Base-by-base conservation (phyloP, 495 filamentous ascomycete genomes). In the Xylaria nigripes region DNA sequence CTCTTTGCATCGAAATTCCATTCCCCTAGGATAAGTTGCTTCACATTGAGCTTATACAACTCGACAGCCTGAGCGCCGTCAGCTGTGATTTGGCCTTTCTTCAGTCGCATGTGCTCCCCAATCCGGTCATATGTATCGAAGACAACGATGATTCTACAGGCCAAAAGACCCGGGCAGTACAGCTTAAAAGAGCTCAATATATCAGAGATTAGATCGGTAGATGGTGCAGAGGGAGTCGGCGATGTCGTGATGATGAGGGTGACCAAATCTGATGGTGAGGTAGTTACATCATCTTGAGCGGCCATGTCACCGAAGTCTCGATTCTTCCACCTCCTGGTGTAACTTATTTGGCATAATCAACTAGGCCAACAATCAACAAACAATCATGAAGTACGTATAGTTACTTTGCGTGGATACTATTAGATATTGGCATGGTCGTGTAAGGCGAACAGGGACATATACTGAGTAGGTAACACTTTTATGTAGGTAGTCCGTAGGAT, bases 201-300 rank as follows among this genome's bases (percentile, higher is more conserved):
- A 18, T 67, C 48, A 1, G 63, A 61, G 29, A 76, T 54, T 1
- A 76, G 68, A 16, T 75, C 71, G 2, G 72, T 69, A 8, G 70
- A 74, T 2, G 73, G 73, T 0, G 71, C 73, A 24, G 73, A 76
- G 8, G 73, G 73, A 0, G 73, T 75, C 18, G 73, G 73, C 24
- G 73, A 76, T 5, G 70, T 76, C 47, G 73, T 75, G 61, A 76
- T 70, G 34, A 76, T 66, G 23, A 76, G 60, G 7, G 73, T 76
- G 42, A 76, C 46, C 27, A 70, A 50, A 16, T 50, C 29, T 23
- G 46, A 36, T 16, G 23, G 16, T 30, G 24, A 21, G n/a, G 38
- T 18, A 27, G n/a, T 13, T n/a, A 13, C 27, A 13, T 45, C 52
- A 46, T 50, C 41, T 21, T 56, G 47, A 13, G 16, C 48, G 7